phyloP scores from a whole-genome alignment of 148 eudicot genomes.

The Talinum fruticosum region DNA sequence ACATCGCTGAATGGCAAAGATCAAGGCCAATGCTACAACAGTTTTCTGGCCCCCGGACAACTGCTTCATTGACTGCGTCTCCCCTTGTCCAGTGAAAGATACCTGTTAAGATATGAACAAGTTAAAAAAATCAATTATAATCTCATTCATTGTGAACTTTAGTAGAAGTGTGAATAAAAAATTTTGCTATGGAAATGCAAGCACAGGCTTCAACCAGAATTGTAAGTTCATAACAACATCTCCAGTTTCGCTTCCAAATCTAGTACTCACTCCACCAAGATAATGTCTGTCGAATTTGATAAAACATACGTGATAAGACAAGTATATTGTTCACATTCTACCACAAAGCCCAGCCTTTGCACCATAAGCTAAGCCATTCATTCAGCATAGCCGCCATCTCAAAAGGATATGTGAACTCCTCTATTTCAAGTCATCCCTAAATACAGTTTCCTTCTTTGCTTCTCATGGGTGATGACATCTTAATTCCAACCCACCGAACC shows the following conservation, averaged over 20 bases:
- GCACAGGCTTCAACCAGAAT: neutral
- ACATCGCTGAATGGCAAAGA: constrained; percentile 94
- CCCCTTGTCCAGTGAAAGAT: constrained; percentile 98
- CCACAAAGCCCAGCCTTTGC: neutral
- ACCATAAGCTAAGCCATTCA: neutral
- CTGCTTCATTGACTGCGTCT: constrained; percentile 99
- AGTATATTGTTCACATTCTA: too few species aligned
- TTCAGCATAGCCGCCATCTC: too few species aligned
- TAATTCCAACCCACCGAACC: neutral
- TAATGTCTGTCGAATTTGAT: neutral
- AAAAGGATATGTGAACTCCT: too few species aligned
- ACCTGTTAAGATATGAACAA: constrained; percentile 47
- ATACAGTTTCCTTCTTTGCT: neutral
- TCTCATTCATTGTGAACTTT: neutral
- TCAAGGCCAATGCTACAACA: constrained; percentile 88
- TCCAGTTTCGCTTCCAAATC: neutral
- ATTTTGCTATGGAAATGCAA: neutral
- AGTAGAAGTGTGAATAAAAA: neutral
- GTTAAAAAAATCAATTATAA: neutral
- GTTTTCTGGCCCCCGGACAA: constrained; percentile 99
- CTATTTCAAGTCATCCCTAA: too few species aligned
- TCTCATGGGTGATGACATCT: neutral
- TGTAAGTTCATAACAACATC: neutral
- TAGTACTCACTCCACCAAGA: neutral
- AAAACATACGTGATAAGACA: neutral